Evolutionary conservation across 805 yeast species (phyloP), one percentile per base, ranked within the genome.

Genomic region (Lipomyces japonicus): DNA sequence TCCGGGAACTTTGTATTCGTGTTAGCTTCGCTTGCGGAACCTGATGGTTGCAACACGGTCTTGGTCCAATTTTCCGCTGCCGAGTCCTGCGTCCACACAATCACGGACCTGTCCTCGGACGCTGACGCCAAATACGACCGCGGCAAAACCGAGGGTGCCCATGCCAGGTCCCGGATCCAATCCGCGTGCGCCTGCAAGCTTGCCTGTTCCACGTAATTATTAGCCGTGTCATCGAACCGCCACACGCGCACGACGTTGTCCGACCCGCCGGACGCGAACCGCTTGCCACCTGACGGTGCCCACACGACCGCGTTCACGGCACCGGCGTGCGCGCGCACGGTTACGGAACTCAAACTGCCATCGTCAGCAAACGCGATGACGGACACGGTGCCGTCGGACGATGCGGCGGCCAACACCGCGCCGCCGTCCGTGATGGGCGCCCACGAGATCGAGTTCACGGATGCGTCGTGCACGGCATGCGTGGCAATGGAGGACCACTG

Each of bases 371-470:
- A 89, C 66, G 90, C 97, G 26, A 91, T 83, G 36, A 93, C 84
- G 2, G 96, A 86, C 22, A 87, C 89, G 59, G 80, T 80, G 30
- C 98, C 98, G 68, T 93, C 98, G 22, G 95, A 84, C 1, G 97
- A 89, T 1, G 95, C 83, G 61, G 95, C 89, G 56, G 91, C 73
- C 60, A 93, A 76, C 44, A 88, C 78, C 3, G 97, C 96, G 19
- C 98, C 97, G 21, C 97, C 97, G 63, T 86, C 84, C 70, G 91
- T 97, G 63, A 87, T 95, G 16, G 97, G 97, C 9, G 96, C 96
- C 98, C 98, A 93, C 48, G 82, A 77, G 23, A 93, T 91, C 46
- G 95, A 82, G 71, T 93, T 93, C 12, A 93, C 97, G 48, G 95
- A 85, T 21, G 96, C 97, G 63, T 84, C 87, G 70, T 93, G 98